phyloP scores from a whole-genome alignment of 371 early-diverging fungal species.

The Choanephora cucurbitarum region DNA sequence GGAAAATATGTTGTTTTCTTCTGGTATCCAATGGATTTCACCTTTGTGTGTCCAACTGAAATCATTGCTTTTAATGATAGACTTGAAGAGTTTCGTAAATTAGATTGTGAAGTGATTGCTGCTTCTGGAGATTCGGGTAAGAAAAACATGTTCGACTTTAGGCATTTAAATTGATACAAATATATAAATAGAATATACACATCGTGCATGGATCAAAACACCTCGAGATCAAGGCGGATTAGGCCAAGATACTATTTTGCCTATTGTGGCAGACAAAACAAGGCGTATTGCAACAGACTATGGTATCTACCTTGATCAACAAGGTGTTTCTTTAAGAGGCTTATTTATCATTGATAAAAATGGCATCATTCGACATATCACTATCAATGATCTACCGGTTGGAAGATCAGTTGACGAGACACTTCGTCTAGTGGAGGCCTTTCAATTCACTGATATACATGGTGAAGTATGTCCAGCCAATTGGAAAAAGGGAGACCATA shows the following conservation, averaged over 20 bases:
- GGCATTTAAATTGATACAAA: no score
- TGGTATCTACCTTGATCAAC: conserved; percentile 78
- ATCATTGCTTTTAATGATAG: conserved; percentile 69
- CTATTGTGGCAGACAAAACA: background rate
- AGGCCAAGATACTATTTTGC: conserved; percentile 36
- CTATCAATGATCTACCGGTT: conserved; percentile 78
- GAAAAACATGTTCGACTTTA: no score
- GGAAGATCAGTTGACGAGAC: conserved; percentile 96
- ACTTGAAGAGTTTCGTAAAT: conserved; percentile 65
- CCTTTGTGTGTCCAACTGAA: conserved; percentile 74
- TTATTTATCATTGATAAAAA: conserved; percentile 95
- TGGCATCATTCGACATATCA: conserved; percentile 68
- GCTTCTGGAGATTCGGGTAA: conserved; percentile 54
- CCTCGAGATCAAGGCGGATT: conserved; percentile 82
- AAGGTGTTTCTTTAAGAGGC: conserved; percentile 69
- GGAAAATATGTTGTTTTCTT: conserved; percentile 66
- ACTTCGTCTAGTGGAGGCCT: conserved; percentile 93
- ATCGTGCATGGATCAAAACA: conserved; percentile 62
- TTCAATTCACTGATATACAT: conserved; percentile 90
- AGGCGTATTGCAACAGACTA: background rate
- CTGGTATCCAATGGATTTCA: conserved; percentile 54
- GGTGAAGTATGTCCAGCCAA: conserved; percentile 74
- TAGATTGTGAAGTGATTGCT: conserved; percentile 57
- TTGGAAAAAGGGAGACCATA: conserved; percentile 83
- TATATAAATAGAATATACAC: background rate